Evolutionary conservation across 2,329 filamentous ascomycete species (phyloP).

Genomic region (Chaetomium sp.): DNA sequence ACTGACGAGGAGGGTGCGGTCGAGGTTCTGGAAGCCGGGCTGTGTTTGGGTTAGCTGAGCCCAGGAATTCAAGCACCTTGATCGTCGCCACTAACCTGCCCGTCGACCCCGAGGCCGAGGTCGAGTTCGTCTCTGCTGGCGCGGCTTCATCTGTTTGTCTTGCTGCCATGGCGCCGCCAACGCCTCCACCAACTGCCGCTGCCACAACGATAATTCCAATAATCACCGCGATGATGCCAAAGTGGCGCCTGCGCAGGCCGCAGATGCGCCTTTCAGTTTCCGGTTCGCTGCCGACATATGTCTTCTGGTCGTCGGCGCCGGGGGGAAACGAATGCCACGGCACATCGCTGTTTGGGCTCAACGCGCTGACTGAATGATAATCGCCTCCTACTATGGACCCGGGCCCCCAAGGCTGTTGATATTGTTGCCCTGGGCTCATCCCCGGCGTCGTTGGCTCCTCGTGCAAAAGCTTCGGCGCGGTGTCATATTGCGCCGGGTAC

Average conservation of each 20-base stretch:
- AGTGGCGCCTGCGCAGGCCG: conserved; percentile 31
- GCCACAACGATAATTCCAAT: conserved; percentile 31
- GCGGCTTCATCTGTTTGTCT: background rate
- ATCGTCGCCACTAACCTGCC: conserved; percentile 3
- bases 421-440: conserved; percentile 2
- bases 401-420: conserved; percentile 9
- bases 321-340: conserved; percentile 31
- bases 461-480: conserved; percentile 29
- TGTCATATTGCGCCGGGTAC: conserved; percentile 32
- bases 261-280: conserved; percentile 29
- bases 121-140: conserved; percentile 5
- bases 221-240: conserved; percentile 30
- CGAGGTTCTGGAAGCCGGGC: conserved; percentile 12
- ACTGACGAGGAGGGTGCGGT: conserved; percentile 15
- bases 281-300: conserved; percentile 19
- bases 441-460: conserved; percentile 2
- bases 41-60: conserved; percentile 7
- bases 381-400: background rate
- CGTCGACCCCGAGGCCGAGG: background rate
- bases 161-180: conserved; percentile 30
- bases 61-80: background rate
- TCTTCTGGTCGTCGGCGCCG: conserved; percentile 12
- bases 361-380: conserved; percentile 3
- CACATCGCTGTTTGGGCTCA: conserved; percentile 25
- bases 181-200: conserved; percentile 34